Conservation (phyloP, 2,329 filamentous ascomycete genomes). For the Alternaria novae-zelandiae region DNA sequence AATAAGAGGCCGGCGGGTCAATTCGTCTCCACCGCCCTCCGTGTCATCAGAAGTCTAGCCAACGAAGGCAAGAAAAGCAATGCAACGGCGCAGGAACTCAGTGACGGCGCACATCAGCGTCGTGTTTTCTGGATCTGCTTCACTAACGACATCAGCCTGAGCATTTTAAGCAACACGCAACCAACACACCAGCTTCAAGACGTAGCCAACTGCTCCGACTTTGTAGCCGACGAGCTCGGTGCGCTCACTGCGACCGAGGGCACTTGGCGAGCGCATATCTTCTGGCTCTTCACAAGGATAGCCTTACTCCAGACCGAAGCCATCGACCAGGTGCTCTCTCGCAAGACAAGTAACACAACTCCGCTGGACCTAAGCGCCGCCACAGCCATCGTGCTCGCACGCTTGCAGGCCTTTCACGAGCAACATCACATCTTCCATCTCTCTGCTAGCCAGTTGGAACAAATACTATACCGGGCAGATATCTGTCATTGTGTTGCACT, state of each 20-base stretch:
- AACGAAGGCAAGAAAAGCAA: conserved; percentile 19
- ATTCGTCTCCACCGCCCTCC: conserved; percentile 31
- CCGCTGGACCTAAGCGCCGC: conserved; percentile 10
- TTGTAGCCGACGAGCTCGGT: conserved; percentile 19
- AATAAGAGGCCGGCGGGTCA: conserved; percentile 14
- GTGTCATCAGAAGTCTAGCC: conserved; percentile 27
- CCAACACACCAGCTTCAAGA: conserved; percentile 29
- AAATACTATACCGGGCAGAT: conserved; percentile 35
- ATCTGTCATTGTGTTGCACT: conserved; percentile 25
- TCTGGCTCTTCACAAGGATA: conserved; percentile 23
- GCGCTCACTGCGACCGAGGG: conserved; percentile 29
- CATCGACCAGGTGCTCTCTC: conserved; percentile 28
- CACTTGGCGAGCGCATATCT: conserved; percentile 29
- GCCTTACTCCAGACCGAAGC: conserved; percentile 32
- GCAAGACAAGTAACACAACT: conserved; percentile 5
- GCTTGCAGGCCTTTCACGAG: conserved; percentile 20
- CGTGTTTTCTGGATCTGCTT: conserved; percentile 37
- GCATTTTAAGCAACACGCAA: conserved; percentile 22
- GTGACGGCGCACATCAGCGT: conserved; percentile 26
- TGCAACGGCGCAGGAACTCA: background rate
- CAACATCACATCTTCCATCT: conserved; percentile 29
- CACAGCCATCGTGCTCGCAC: conserved; percentile 8
- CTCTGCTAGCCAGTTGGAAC: conserved; percentile 21
- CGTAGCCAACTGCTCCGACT: conserved; percentile 13
- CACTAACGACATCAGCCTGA: conserved; percentile 23